Base-by-base conservation (phyloP, 176 grass and related monocot genomes). In the Triticum timopheevii region DNA sequence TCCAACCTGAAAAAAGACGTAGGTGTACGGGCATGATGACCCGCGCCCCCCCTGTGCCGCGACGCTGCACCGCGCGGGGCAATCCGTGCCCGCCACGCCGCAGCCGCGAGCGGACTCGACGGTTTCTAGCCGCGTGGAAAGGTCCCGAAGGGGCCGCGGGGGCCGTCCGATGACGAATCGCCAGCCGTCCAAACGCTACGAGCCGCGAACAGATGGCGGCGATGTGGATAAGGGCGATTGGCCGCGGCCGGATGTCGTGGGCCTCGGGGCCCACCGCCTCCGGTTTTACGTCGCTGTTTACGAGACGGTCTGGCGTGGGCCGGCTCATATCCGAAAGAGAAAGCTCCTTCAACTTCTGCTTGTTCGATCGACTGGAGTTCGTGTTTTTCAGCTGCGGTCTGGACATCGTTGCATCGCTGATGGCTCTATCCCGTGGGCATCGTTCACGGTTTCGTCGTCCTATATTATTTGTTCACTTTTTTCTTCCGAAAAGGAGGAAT, bases 161-260 rank as follows among this genome's bases (percentile, higher is more conserved):
- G 24, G 25, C 85, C 89, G 80, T 87, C 80, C 7, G 89, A 90
- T 87, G 75, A 4, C 3, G 24, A 50, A 23, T 8, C 75, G 5
- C 62, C 34, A 65, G 85, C 85, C 89, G 85, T 84, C 19, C 0
- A 23, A 75, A 66, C 22, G 1, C 77, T 58, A 61, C n/a, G 7
- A 0, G 4, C 35, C 7, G 54, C 7, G 54, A 22, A 9, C 54
- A 0, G 3, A 52, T 4, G 34, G 66, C 75, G 25, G 68, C 76
- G 81, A 84, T 91, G 68, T 87, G 89, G 89, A 91, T 91, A 87
- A 91, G 85, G 76, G 76, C 61, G 36, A 91, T 87, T 87, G 89
- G 89, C 45, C 45, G 15, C 22, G 3, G 17, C 85, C 63, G 76
- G 81, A 80, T 87, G 74, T 73, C 74, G 84, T 83, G 88, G 73